Base-by-base conservation (phyloP, 116 monocot species). In the Iris pallida region DNA sequence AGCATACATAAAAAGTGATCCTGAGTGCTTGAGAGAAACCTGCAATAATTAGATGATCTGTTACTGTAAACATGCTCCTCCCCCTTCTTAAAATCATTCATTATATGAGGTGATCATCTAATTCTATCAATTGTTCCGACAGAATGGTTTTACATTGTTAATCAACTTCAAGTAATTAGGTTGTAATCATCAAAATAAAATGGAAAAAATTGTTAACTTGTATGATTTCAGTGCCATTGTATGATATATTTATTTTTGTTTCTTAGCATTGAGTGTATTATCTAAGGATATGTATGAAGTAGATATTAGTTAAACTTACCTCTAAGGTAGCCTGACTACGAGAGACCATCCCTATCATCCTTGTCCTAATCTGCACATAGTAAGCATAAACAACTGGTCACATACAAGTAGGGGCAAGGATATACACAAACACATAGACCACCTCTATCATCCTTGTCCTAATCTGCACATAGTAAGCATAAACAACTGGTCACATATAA, bases 1-100 rank as follows among this genome's bases (percentile, higher is more conserved):
- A 13, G 99, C 93, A 76, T 93, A 99, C 99, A 99, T 99, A 75
- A 99, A 99, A 61, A 99, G 90, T 6, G 99, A 99, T 44, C 99
- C 99, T 52, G 99, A 99, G 63, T 99, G 93, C 64, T 99, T 99
- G 17, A 99, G 88, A 8, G 99, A 93, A 20, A 99, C 99, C 99
- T 99, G 61, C 7, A 88, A 51, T 20, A 44, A 79, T 59, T 15
- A 65, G 57, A 59, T 41, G 55, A 11, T 54, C 16, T 8, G 6
- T 63, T 47, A 17, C 30, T 30, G 30, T 30, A 30, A 30, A 1
- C 30, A 3, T 30, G 30, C 30, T 30, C 3, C 30, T 30, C 30
- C 30, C 30, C n/a, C n/a, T n/a, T n/a, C n/a, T 30, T 0, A 30
- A 30, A 30, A 30, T 30, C 1, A 47, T n/a, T 17, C 64, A 2